Conservation (phyloP, 1,139 yeast genomes). For the Geotrichum armillariae region DNA sequence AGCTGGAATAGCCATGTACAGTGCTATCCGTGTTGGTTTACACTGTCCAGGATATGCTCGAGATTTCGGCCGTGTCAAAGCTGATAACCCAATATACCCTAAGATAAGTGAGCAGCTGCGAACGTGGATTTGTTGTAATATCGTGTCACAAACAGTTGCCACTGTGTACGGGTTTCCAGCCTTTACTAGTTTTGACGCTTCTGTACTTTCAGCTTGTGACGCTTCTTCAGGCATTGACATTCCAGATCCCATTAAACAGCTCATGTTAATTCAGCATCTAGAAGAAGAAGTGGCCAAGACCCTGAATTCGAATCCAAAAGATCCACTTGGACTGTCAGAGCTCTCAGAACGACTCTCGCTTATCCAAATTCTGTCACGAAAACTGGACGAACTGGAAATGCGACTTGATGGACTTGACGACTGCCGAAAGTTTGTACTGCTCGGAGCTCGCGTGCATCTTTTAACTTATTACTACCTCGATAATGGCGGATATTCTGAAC, state of each 20-base stretch:
- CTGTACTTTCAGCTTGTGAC: slow-evolving; percentile 56
- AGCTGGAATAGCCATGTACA: slow-evolving; percentile 86
- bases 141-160: slow-evolving; percentile 86
- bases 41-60: slow-evolving; percentile 70
- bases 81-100: slow-evolving; percentile 35
- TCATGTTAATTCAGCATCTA: slow-evolving; percentile 79
- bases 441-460: slow-evolving; percentile 75
- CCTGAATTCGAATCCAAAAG: slow-evolving; percentile 68
- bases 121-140: slow-evolving; percentile 91
- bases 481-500: slow-evolving; percentile 47
- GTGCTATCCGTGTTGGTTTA: slow-evolving; percentile 86
- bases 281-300: slow-evolving; percentile 85
- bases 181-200: slow-evolving; percentile 79
- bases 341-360: slow-evolving; percentile 72
- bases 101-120: slow-evolving; percentile 75
- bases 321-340: slow-evolving; percentile 62
- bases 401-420: slow-evolving; percentile 53
- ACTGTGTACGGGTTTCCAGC: slow-evolving; percentile 94
- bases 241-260: slow-evolving; percentile 63
- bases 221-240: slow-evolving; percentile 46
- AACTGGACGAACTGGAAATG: slow-evolving; percentile 73
- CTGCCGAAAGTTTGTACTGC: slow-evolving; percentile 63
- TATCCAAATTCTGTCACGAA: slow-evolving; percentile 64
- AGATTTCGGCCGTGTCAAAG: slow-evolving; percentile 49
- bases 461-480: slow-evolving; percentile 81